phyloP scores from a whole-genome alignment of 192 early-diverging fungal species.

The Lobosporangium transversale region DNA sequence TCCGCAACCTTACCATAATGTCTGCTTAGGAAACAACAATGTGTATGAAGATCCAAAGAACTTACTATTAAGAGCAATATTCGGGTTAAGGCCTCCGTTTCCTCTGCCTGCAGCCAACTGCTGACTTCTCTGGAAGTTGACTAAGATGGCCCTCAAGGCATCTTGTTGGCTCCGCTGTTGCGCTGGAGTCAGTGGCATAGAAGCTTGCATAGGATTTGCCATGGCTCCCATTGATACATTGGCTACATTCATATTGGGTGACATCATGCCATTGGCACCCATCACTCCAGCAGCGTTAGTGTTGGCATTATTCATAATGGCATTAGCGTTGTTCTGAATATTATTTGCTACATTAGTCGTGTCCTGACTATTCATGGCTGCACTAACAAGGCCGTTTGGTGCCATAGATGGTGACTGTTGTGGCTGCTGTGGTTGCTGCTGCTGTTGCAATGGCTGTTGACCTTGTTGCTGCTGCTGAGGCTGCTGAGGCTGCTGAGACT shows the following conservation, averaged over 20 bases:
- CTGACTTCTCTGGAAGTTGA: slow-evolving; percentile 29
- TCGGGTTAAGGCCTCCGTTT: slow-evolving; percentile 1
- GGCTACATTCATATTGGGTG: slow-evolving; percentile 31
- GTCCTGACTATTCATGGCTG: background rate
- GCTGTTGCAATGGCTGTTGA: slow-evolving; percentile 5
- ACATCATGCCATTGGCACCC: slow-evolving; percentile 42
- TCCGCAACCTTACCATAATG: too few relatives aligned
- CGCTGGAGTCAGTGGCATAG: background rate
- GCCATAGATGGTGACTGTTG: slow-evolving; percentile 31
- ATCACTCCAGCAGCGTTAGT: slow-evolving; percentile 1
- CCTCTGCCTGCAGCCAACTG: slow-evolving; percentile 25
- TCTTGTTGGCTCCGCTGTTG: slow-evolving; percentile 22
- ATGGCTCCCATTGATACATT: too few relatives aligned
- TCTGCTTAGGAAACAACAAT: too few relatives aligned
- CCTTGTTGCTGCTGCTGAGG: slow-evolving; percentile 12
- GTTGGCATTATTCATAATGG: background rate
- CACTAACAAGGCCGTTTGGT: slow-evolving; percentile 17
- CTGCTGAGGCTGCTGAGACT: too few relatives aligned
- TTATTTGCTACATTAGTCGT: background rate
- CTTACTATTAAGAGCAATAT: slow-evolving; percentile 27
- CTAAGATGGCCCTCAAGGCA: slow-evolving; percentile 31
- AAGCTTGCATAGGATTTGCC: slow-evolving; percentile 16
- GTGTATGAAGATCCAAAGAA: background rate
- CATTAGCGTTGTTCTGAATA: slow-evolving; percentile 2
- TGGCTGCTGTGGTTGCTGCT: slow-evolving; percentile 15